phyloP scores from a whole-genome alignment of 2,329 filamentous ascomycete species.

The Alternaria arborescens region DNA sequence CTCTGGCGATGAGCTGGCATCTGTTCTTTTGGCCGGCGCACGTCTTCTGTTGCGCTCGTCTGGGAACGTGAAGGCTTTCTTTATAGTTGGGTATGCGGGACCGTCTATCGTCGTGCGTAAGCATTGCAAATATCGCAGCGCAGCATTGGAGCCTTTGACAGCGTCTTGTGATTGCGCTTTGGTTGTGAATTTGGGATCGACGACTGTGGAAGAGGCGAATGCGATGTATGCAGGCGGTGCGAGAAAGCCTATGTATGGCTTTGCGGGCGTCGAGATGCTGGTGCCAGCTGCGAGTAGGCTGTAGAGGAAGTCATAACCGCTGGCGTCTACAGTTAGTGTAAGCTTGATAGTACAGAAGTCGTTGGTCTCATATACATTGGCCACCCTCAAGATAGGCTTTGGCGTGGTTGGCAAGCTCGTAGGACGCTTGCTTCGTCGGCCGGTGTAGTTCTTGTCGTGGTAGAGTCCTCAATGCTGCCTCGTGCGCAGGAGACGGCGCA shows the following conservation, averaged over 20 bases:
- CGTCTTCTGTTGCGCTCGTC: slow-evolving; percentile 37
- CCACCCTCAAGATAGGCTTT: slow-evolving; percentile 48
- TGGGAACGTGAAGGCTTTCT: slow-evolving; percentile 75
- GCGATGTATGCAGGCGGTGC: slow-evolving; percentile 78
- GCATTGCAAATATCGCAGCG: slow-evolving; percentile 75
- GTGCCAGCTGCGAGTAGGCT: slow-evolving; percentile 44
- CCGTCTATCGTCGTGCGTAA: slow-evolving; percentile 73
- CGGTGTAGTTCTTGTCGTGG: slow-evolving; percentile 40
- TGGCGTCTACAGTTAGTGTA: slow-evolving; percentile 33
- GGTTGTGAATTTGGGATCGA: slow-evolving; percentile 82
- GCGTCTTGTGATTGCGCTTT: slow-evolving; percentile 70
- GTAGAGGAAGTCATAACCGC: slow-evolving; percentile 46
- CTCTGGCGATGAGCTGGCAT: slow-evolving; percentile 36
- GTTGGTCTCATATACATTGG: slow-evolving; percentile 35
- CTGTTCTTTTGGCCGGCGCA: slow-evolving; percentile 25
- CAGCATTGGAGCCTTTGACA: slow-evolving; percentile 69
- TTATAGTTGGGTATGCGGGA: slow-evolving; percentile 69
- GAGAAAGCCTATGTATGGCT: slow-evolving; percentile 62
- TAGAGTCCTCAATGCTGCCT: slow-evolving; percentile 32
- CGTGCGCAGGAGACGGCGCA: slow-evolving; percentile 25
- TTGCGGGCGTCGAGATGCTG: slow-evolving; percentile 45
- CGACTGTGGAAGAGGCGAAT: slow-evolving; percentile 79
- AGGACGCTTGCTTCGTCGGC: slow-evolving; percentile 44
- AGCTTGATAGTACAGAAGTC: neutral
- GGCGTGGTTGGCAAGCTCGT: slow-evolving; percentile 48